Percentiles rank a stretch among this genome's conserved stretches.
Evolutionary conservation across 805 yeast genomes (phyloP).

Genomic region (Ogataea nonfermentans): DNA sequence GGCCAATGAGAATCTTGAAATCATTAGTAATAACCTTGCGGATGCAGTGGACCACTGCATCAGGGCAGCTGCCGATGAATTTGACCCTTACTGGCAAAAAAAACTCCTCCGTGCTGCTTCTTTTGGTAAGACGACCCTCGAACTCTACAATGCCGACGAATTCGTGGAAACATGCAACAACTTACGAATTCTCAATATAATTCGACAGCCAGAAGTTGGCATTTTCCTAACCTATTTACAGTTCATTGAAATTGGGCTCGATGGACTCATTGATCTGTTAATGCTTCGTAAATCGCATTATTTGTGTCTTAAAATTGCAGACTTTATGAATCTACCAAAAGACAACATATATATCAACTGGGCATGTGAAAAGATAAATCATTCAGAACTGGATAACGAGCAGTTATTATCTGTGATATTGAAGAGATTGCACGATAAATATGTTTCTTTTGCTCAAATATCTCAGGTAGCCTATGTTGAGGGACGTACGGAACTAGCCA

Average conservation of each 20-base stretch:
- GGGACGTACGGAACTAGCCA: constrained; percentile 71
- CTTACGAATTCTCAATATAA: constrained; percentile 65
- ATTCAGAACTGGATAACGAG: constrained; percentile 55
- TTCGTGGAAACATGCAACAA: constrained; percentile 63
- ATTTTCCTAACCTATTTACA: constrained; percentile 63
- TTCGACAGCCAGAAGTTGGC: constrained; percentile 65
- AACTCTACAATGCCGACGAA: constrained; percentile 53
- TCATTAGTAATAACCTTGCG: constrained; percentile 46
- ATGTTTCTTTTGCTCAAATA: constrained; percentile 57
- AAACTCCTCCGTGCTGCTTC: constrained; percentile 74
- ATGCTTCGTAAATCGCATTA: constrained; percentile 58
- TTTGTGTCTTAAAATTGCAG: constrained; percentile 61
- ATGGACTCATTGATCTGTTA: constrained; percentile 54
- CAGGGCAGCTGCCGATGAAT: constrained; percentile 72
- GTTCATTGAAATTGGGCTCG: constrained; percentile 50
- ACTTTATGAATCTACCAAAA: constrained; percentile 44
- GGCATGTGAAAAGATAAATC: constrained; percentile 71
- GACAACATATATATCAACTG: constrained; percentile 66
- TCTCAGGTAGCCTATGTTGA: constrained; percentile 72
- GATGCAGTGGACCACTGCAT: constrained; percentile 72
- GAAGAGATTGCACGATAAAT: constrained; percentile 41
- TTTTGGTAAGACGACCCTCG: constrained; percentile 73
- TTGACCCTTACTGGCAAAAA: constrained; percentile 78
- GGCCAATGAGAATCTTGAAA: constrained; percentile 71
- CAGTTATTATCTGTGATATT: constrained; percentile 52